Evolutionary conservation across 306 rosid genomes (phyloP).

Genomic region (Begonia peltatifolia): DNA sequence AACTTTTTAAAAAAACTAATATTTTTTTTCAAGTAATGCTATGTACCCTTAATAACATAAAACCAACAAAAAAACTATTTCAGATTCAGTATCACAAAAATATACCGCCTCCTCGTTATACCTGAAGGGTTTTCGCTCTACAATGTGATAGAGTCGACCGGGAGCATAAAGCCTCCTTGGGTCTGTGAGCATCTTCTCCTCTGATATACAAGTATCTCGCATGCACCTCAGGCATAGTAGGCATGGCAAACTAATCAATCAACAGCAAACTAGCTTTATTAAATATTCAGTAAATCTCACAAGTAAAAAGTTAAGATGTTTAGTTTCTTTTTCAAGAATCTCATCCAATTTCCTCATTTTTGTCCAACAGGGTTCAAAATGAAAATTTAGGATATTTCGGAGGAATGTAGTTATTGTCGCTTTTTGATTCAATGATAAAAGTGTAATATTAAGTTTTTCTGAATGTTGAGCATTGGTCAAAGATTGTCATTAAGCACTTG

Average conservation of each 20-base stretch:
- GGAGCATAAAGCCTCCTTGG: conserved; percentile 92
- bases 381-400: not conserved
- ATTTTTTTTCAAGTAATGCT: not conserved
- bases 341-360: no score
- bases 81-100: not conserved
- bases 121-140: conserved; percentile 93
- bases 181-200: conserved; percentile 77
- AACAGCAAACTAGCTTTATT: conserved; percentile 11
- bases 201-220: conserved; percentile 85
- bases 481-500: not conserved
- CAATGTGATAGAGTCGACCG: conserved; percentile 94
- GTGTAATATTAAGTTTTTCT: not conserved
- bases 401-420: not conserved
- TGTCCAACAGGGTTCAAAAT: not conserved
- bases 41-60: not conserved
- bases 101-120: conserved; percentile 11
- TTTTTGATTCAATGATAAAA: not conserved
- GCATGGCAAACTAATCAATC: conserved; percentile 79
- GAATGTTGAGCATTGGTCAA: not conserved
- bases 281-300: not conserved
- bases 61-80: no score
- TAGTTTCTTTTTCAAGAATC: not conserved
- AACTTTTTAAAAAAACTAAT: not conserved
- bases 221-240: conserved; percentile 70
- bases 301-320: not conserved